A percentile compares a stretch with the other conserved stretches of the same genome.
Conservation (phyloP, 148 eudicot genomes). For the Heliosperma pusillum region DNA sequence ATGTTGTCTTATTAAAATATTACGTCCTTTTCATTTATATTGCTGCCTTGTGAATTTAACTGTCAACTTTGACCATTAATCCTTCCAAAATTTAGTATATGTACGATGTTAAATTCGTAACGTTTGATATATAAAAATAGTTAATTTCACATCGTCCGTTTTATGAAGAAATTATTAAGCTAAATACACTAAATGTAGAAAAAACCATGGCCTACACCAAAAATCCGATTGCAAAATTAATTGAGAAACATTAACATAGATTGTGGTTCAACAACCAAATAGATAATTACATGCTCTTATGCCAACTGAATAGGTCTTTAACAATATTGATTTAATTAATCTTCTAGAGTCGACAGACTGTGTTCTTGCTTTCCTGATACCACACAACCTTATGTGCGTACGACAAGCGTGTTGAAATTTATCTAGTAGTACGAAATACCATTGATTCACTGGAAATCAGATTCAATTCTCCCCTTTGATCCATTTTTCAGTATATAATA, state of each 20-base stretch:
- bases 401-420: neutral
- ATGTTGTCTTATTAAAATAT: too few species aligned
- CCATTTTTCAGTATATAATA: too few species aligned
- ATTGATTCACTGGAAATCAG: neutral
- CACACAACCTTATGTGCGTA: neutral
- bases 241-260: neutral
- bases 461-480: too few species aligned
- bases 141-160: neutral
- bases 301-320: neutral
- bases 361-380: neutral
- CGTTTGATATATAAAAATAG: neutral
- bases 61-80: neutral
- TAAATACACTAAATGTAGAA: too few species aligned
- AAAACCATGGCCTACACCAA: neutral
- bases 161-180: too few species aligned
- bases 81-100: neutral
- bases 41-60: too few species aligned
- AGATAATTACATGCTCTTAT: neutral
- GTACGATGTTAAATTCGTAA: neutral
- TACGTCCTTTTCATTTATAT: too few species aligned
- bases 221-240: neutral
- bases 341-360: neutral
- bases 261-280: neutral
- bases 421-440: neutral
- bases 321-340: neutral